Base-by-base conservation (phyloP, 805 yeast species). In the Ogataea saltuana region DNA sequence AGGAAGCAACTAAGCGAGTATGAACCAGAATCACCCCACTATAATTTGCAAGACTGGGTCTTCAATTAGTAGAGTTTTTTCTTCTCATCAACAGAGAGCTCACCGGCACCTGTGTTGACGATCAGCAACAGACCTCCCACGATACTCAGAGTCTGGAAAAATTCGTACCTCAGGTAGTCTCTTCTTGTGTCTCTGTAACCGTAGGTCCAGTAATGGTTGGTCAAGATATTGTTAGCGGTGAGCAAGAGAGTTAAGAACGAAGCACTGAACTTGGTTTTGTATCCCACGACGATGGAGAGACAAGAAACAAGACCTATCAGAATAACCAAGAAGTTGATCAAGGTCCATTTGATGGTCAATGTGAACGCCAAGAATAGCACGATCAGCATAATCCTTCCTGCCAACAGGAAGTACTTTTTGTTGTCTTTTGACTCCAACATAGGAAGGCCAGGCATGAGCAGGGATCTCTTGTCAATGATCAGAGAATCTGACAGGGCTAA, bases 21-120 rank as follows among this genome's bases (percentile, higher is more conserved):
- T 18, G 21, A 18, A 15, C 15, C 13, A 10, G 9, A 15, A 8
- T 29, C 9, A 15, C 9, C 9, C 9, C 13, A 29, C 10, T n/a
- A n/a, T n/a, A n/a, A n/a, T n/a, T n/a, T n/a, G n/a, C n/a, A n/a
- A n/a, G 6, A 28, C 15, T 13, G 15, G n/a, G 17, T 10, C 18
- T 12, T 15, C 5, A 32, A n/a, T 63, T 69, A 88, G 63, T 85
- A 88, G 46, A 87, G 82, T 74, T 91, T 91, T 74, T 91, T 90
- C 83, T 93, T 91, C 65, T 89, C 97, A 61, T 91, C 99, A 45
- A 91, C 70, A 20, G 96, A 86, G 51, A 91, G 74, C 56, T 86
- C 90, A 39, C 99, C 99, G 22, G 98, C 98, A 49, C 99, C 99
- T 3, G 96, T 88, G 68, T 86, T 88, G 46, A 88, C 96, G 48